Evolutionary conservation across 2,329 filamentous ascomycete species (phyloP).

Genomic region (Didymella glomerata): DNA sequence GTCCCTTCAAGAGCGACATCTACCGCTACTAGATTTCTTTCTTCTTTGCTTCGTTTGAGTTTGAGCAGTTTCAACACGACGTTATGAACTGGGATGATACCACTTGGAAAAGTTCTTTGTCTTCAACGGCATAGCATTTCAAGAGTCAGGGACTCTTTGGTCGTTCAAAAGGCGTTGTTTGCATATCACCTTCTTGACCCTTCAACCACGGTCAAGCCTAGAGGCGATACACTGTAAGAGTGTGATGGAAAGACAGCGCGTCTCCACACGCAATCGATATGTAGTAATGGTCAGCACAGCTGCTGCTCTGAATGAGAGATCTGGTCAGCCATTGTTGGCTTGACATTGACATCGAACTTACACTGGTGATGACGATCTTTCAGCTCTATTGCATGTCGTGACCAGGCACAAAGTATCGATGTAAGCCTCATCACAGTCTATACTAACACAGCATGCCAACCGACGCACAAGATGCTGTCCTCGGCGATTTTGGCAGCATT

Average conservation of each 20-base stretch:
- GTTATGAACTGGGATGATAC: slow-evolving; percentile 67
- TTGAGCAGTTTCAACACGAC: slow-evolving; percentile 62
- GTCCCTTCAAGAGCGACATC: slow-evolving; percentile 96
- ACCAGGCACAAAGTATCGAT: slow-evolving; percentile 1
- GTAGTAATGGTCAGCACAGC: slow-evolving; percentile 29
- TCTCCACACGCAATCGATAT: slow-evolving; percentile 31
- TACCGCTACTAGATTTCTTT: slow-evolving; percentile 62
- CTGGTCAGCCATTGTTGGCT: slow-evolving; percentile 20
- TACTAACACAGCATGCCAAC: slow-evolving; percentile 7
- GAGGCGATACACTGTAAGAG: slow-evolving; percentile 46
- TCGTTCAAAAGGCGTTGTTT: slow-evolving; percentile 49
- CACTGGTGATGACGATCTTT: not conserved
- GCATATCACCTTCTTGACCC: slow-evolving; percentile 49
- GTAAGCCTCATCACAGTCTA: slow-evolving; percentile 16
- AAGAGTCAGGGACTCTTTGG: slow-evolving; percentile 44
- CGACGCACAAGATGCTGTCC: slow-evolving; percentile 10
- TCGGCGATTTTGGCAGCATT: slow-evolving; percentile 17
- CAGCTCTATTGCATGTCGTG: not conserved
- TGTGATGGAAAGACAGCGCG: slow-evolving; percentile 30
- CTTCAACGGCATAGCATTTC: slow-evolving; percentile 68
- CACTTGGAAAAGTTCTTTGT: slow-evolving; percentile 61
- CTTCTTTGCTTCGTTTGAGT: slow-evolving; percentile 26
- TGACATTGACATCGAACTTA: slow-evolving; percentile 9
- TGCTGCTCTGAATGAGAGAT: slow-evolving; percentile 27
- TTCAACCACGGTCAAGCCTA: slow-evolving; percentile 50